Percentiles rank a stretch among this genome's conserved stretches.
Evolutionary conservation across 345 rosid species (phyloP).

Genomic region (Populus davidiana): DNA sequence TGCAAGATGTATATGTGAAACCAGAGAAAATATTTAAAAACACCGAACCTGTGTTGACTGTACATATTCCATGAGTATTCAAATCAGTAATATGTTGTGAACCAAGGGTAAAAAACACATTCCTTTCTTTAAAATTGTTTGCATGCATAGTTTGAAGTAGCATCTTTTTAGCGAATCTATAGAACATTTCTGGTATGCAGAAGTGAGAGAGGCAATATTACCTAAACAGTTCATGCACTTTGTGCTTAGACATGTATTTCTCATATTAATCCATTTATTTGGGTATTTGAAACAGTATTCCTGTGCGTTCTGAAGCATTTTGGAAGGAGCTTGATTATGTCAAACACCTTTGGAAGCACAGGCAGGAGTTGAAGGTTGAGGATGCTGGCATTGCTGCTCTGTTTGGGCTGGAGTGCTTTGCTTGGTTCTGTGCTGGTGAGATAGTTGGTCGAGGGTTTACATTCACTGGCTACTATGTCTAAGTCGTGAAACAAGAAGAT

Average conservation of each 20-base stretch:
- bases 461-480: conserved; percentile 61
- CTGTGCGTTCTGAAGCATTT: conserved; percentile 49
- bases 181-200: neutral
- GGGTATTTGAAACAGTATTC: conserved; percentile 43
- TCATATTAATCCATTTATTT: neutral
- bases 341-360: conserved; percentile 53
- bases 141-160: neutral
- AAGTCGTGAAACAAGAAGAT: conserved; percentile 11
- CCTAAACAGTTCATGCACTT: neutral
- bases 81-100: neutral
- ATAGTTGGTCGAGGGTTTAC: conserved; percentile 71
- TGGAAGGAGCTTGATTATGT: conserved; percentile 56
- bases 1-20: neutral
- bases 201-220: neutral
- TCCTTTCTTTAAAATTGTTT: neutral
- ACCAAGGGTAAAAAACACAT: neutral
- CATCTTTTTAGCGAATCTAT: neutral
- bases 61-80: neutral
- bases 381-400: conserved; percentile 60
- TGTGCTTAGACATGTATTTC: neutral
- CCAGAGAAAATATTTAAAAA: neutral
- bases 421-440: conserved; percentile 75
- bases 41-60: neutral
- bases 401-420: conserved; percentile 70
- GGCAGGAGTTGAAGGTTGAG: conserved; percentile 62